These are phyloP conservation scores for Euclidium syriacum DNA, from an alignment of 345 rosid genomes.

Conservation along the genomic window DNA sequence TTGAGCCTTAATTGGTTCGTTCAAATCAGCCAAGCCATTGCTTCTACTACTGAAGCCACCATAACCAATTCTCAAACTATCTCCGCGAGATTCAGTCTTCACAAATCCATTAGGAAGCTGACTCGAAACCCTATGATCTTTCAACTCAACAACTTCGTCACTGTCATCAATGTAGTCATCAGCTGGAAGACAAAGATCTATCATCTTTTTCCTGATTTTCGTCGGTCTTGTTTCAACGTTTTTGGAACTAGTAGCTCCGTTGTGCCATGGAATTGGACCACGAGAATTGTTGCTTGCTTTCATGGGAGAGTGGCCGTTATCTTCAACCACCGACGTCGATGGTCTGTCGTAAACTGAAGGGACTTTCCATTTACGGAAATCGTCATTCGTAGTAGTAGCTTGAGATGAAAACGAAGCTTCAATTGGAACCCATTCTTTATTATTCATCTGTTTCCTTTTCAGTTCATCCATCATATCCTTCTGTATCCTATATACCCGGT, in stretches of 20 bases:
- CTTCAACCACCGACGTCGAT: constrained; percentile 36
- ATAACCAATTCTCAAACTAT: constrained; percentile 28
- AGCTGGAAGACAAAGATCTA: constrained; percentile 61
- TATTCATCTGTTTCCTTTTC: constrained; percentile 39
- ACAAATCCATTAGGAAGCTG: constrained; percentile 41
- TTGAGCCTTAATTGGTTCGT: constrained; percentile 45
- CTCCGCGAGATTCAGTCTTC: constrained; percentile 27
- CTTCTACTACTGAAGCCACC: constrained; percentile 24
- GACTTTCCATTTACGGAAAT: constrained; percentile 58
- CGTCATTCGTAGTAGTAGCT: constrained; percentile 28
- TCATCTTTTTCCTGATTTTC: constrained; percentile 43
- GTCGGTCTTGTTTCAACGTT: constrained; percentile 27
- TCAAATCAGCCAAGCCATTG: constrained; percentile 39
- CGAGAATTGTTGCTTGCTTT: constrained; percentile 34
- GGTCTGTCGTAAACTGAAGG: constrained; percentile 49
- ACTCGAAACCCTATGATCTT: constrained; percentile 32
- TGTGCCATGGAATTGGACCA: constrained; percentile 28
- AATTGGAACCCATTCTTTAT: constrained; percentile 17
- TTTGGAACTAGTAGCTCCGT: constrained; percentile 29
- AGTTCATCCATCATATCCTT: constrained; percentile 69
- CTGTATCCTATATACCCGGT: constrained; percentile 65
- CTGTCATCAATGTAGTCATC: constrained; percentile 40
- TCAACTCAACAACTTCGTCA: constrained; percentile 34
- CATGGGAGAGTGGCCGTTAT: constrained; percentile 36
- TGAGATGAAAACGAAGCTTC: constrained; percentile 34